Conservation (phyloP, 2,329 filamentous ascomycete species). For the Penicillium thymicola region DNA sequence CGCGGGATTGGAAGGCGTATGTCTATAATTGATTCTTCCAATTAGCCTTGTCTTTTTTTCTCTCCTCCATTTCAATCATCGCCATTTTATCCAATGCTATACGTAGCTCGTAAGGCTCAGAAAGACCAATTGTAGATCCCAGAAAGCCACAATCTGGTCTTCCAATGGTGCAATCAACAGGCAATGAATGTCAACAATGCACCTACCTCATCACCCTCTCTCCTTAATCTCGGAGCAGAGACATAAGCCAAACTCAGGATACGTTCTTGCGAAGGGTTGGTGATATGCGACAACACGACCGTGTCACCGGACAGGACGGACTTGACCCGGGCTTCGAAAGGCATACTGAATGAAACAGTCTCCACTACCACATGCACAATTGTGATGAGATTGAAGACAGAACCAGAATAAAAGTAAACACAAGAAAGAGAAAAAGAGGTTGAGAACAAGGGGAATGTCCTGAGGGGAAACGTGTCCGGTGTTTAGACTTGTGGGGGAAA, state of each 20-base stretch:
- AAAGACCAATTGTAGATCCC: background rate
- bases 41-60: background rate
- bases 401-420: conserved; percentile 10
- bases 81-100: background rate
- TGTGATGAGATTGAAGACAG: conserved; percentile 7
- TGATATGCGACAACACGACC: conserved; percentile 74
- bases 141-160: background rate
- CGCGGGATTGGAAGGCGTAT: conserved; percentile 90
- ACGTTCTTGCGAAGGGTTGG: conserved; percentile 78
- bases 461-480: conserved; percentile 33
- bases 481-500: conserved; percentile 30
- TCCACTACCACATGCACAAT: conserved; percentile 14
- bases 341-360: conserved; percentile 29
- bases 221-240: conserved; percentile 77
- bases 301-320: conserved; percentile 93
- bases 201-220: conserved; percentile 79
- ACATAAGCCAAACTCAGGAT: conserved; percentile 90
- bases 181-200: conserved; percentile 2
- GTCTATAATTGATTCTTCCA: conserved; percentile 45
- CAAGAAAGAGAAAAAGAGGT: conserved; percentile 11
- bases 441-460: conserved; percentile 15
- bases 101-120: background rate
- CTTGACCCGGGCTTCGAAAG: conserved; percentile 72
- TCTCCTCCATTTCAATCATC: background rate
- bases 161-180: background rate